Percentiles rank a stretch among this genome's conserved stretches.
Evolutionary conservation across 768 basidiomycete species (phyloP).

Genomic region (Pulveroboletus sp.): DNA sequence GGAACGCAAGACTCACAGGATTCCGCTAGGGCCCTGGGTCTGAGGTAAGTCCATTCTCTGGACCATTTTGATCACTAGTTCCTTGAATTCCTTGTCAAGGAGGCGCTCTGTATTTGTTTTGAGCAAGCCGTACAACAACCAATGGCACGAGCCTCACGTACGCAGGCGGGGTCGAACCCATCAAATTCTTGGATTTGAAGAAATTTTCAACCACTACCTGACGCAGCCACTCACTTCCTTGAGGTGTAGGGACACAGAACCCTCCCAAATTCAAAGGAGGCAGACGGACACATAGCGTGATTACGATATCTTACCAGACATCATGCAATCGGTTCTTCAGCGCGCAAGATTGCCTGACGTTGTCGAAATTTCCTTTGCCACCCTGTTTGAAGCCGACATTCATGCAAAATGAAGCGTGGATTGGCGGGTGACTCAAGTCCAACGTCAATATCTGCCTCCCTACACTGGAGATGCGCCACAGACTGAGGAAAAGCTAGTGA

Average conservation of each 20-base stretch:
- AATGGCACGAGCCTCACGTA: too few species aligned
- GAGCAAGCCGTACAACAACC: not conserved
- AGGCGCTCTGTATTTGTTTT: not conserved
- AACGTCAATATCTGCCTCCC: not conserved
- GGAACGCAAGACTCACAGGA: too few species aligned
- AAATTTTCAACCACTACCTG: not conserved
- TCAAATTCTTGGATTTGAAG: not conserved
- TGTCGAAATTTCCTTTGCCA: not conserved
- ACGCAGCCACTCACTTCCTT: not conserved
- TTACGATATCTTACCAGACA: not conserved
- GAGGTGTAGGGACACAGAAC: constrained; percentile 1
- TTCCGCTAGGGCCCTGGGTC: too few species aligned
- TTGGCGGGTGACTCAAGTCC: not conserved
- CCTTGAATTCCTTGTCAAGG: too few species aligned
- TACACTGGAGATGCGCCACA: not conserved
- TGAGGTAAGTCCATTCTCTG: too few species aligned
- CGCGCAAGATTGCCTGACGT: not conserved
- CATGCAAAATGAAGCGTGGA: not conserved
- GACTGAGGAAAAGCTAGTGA: not conserved
- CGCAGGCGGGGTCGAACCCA: not conserved
- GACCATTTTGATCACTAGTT: too few species aligned
- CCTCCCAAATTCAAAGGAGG: not conserved
- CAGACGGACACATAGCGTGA: not conserved
- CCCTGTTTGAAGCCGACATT: not conserved
- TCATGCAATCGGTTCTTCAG: not conserved